Evolutionary conservation across 495 filamentous ascomycete species (phyloP).

Genomic region (Penicillium antarcticum): DNA sequence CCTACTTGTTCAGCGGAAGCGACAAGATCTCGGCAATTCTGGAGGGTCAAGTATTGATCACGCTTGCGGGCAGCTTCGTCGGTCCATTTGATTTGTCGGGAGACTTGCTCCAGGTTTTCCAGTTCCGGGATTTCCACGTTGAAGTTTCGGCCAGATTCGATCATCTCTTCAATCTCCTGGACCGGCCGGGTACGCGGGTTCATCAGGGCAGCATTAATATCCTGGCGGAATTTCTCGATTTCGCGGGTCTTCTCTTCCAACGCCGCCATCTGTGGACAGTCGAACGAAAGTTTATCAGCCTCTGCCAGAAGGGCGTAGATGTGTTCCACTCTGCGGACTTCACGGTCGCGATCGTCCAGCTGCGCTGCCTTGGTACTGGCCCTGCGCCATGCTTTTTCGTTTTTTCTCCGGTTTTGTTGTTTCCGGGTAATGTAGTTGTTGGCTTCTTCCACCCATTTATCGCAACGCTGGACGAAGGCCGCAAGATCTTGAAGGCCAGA

Average conservation of each 20-base stretch:
- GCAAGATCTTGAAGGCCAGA: constrained; percentile 78
- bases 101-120: constrained; percentile 72
- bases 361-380: constrained; percentile 74
- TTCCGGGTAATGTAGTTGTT: constrained; percentile 96
- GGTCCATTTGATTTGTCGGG: constrained; percentile 87
- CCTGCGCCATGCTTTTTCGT: constrained; percentile 86
- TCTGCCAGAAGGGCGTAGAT: constrained; percentile 79
- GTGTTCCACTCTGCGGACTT: constrained; percentile 86
- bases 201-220: constrained; percentile 66
- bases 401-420: constrained; percentile 97
- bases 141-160: constrained; percentile 82
- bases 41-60: constrained; percentile 59
- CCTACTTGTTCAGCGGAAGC: constrained; percentile 69
- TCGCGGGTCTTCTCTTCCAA: constrained; percentile 83
- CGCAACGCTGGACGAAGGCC: constrained; percentile 89
- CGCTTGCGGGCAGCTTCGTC: constrained; percentile 68
- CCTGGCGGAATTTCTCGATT: constrained; percentile 82
- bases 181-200: constrained; percentile 58
- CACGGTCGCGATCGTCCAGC: constrained; percentile 82
- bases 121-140: constrained; percentile 95
- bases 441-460: constrained; percentile 97
- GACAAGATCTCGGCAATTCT: constrained; percentile 76
- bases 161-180: constrained; percentile 79
- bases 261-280: constrained; percentile 86
- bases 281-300: constrained; percentile 88